Base-by-base conservation (phyloP, 148 eudicot species). In the Euryodendron excelsum region DNA sequence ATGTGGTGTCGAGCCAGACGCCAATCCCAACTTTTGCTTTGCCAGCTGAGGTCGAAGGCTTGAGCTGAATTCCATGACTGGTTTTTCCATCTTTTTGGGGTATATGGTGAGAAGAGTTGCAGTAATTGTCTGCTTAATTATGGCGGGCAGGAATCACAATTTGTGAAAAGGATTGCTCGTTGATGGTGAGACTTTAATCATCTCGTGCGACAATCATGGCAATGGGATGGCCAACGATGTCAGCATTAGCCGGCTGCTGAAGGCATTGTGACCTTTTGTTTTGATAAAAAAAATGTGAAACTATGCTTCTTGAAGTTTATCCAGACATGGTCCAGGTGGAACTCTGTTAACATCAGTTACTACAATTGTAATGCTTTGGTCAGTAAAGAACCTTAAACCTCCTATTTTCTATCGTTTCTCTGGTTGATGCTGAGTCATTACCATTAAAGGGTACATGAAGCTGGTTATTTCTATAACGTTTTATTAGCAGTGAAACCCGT, bases 21-120 rank as follows among this genome's bases (percentile, higher is more conserved):
- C 63, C 84, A 8, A 73, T 85, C 62, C 88, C 85, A 78, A 70
- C 85, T 39, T 80, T 86, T 69, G 10, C 85, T 44, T 71, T 87
- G 68, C 85, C 86, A 25, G 80, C 87, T 73, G 87, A 84, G 83
- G 87, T 89, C 28, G 81, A 80, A 84, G 85, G 90, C 71, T 73
- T 84, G 80, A 88, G 89, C 81, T 84, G 87, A 87, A 69, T 18
- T 8, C 36, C 34, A 64, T 50, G 34, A n/a, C 3, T 28, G 39
- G 48, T 27, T 73, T 12, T 36, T 64, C 56, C 23, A 14, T 37
- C n/a, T 6, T 50, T 45, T 68, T 41, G 67, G 4, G 27, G 33
- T n/a, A 9, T 64, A 45, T 31, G 17, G 27, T 10, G 30, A 77
- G 78, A 44, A 44, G 73, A 66, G 73, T 52, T 76, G 18, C 41